Percentiles rank a stretch among this genome's conserved stretches.
phyloP scores from a whole-genome alignment of 2,329 filamentous ascomycete species.

The Fusarium burgessii region DNA sequence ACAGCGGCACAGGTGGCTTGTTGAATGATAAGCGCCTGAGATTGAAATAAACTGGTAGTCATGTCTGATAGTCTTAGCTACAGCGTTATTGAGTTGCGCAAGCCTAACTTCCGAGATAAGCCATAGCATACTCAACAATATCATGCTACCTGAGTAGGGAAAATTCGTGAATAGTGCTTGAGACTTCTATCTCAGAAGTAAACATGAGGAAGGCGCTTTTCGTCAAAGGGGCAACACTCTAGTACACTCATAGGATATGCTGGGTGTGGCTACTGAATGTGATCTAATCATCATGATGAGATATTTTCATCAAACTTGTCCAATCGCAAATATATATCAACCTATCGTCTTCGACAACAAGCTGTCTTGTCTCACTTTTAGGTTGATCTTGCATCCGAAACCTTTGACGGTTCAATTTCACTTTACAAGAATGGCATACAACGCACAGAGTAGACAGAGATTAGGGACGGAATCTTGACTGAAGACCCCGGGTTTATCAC shows the following conservation, averaged over 20 bases:
- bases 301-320: not conserved
- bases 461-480: conserved; percentile 3
- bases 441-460: not conserved
- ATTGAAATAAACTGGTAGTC: not conserved
- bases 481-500: not conserved
- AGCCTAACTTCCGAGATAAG: not conserved
- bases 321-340: not conserved
- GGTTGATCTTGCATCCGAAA: not conserved
- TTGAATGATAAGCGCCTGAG: not conserved
- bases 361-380: not conserved
- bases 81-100: not conserved
- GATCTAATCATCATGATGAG: not conserved
- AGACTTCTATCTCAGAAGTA: not conserved
- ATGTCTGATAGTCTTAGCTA: not conserved
- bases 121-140: not conserved
- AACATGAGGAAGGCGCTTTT: not conserved
- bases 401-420: not conserved
- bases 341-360: not conserved
- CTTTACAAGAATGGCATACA: not conserved
- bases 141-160: not conserved
- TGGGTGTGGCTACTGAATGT: not conserved
- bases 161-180: not conserved
- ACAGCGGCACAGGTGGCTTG: not conserved
- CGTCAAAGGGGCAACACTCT: not conserved
- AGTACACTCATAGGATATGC: not conserved